Evolutionary conservation across 2,329 filamentous ascomycete species (phyloP).

Genomic region (Chaetomium strumarium): DNA sequence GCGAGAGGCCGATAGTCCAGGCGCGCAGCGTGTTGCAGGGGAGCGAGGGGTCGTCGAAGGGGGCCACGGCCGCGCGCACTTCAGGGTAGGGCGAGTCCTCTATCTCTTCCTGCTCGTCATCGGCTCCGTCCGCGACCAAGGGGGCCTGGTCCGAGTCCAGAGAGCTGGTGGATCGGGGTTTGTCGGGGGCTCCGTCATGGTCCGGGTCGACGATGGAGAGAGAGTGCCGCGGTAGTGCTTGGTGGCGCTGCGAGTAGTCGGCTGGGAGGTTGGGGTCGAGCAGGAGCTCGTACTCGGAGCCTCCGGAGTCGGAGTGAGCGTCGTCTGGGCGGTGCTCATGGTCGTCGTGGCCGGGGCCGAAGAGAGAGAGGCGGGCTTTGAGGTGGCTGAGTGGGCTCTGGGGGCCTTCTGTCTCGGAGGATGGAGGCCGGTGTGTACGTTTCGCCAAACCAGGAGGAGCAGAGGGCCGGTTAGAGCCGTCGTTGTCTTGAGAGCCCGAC

Average conservation of each 20-base stretch:
- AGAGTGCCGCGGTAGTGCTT: slow-evolving; percentile 23
- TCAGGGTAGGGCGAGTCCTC: slow-evolving; percentile 62
- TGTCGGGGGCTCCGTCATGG: slow-evolving; percentile 8
- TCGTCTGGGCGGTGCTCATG: slow-evolving; percentile 33
- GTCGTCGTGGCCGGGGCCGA: slow-evolving; percentile 34
- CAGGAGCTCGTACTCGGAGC: slow-evolving; percentile 51
- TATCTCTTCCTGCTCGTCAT: slow-evolving; percentile 33
- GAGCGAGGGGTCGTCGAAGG: slow-evolving; percentile 55
- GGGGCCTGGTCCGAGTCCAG: slow-evolving; percentile 8
- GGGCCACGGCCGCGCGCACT: slow-evolving; percentile 57
- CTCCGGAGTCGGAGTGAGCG: slow-evolving; percentile 39
- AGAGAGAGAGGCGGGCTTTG: slow-evolving; percentile 34
- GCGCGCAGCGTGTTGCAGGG: slow-evolving; percentile 62
- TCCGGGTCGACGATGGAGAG: slow-evolving; percentile 19
- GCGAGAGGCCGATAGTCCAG: slow-evolving; percentile 55
- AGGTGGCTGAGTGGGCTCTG: slow-evolving; percentile 25
- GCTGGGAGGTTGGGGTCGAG: slow-evolving; percentile 47
- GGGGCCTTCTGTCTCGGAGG: slow-evolving; percentile 18
- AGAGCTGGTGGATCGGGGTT: slow-evolving; percentile 3
- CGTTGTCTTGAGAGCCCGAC: slow-evolving; percentile 26
- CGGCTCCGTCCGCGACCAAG: slow-evolving; percentile 16
- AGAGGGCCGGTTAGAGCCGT: slow-evolving; percentile 23
- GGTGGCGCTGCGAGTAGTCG: slow-evolving; percentile 33
- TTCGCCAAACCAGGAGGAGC: background rate
- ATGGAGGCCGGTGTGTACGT: slow-evolving; percentile 5